Conservation (phyloP, 176 grass and related monocot genomes). For the Cymbopogon citratus region DNA sequence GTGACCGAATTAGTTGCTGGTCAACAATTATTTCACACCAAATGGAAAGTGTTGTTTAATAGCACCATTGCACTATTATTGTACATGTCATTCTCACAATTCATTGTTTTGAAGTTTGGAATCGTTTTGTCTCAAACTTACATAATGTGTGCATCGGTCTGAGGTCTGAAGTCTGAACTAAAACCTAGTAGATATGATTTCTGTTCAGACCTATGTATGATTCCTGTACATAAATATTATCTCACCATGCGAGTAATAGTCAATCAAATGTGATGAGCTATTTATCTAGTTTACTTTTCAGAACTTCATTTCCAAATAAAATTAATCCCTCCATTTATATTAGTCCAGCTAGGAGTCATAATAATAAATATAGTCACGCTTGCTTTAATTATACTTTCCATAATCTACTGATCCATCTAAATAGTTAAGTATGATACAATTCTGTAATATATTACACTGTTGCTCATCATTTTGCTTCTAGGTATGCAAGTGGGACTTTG, state of each 20-base stretch:
- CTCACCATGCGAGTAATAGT: not conserved
- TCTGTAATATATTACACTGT: not conserved
- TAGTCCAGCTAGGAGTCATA: not conserved
- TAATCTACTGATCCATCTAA: not conserved
- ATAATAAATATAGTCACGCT: not conserved
- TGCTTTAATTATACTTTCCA: not conserved
- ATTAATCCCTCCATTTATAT: not conserved
- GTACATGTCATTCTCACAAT: not conserved
- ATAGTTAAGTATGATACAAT: not conserved
- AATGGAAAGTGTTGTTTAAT: not conserved
- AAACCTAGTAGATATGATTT: not conserved
- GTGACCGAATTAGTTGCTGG: not conserved
- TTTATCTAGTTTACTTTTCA: not conserved
- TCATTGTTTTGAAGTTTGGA: not conserved
- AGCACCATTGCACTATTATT: not conserved
- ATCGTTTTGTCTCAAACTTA: not conserved
- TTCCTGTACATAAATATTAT: not conserved
- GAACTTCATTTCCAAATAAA: not conserved
- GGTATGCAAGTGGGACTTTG: not conserved
- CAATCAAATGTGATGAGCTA: not conserved
- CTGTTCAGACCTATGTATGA: not conserved
- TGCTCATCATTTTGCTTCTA: not conserved
- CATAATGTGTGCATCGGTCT: not conserved
- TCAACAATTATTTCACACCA: not conserved
- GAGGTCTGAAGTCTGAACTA: not conserved